phyloP scores from a whole-genome alignment of 2,329 filamentous ascomycete genomes.

The Cladophialophora bantiana region DNA sequence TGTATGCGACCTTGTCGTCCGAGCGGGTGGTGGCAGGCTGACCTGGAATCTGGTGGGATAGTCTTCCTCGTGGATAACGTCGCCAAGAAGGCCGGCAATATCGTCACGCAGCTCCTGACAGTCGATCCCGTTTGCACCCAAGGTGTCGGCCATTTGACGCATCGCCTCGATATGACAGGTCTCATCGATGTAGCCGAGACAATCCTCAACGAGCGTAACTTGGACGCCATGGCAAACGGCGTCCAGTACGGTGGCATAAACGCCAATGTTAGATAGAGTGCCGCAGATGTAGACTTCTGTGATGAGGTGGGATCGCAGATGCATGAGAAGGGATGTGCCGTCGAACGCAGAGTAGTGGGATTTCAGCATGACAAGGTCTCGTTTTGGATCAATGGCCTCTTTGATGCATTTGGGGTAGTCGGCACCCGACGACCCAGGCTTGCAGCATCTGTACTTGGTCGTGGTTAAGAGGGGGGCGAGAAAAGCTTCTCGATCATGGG shows the following conservation, averaged over 20 bases:
- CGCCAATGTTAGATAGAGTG: slow-evolving; percentile 82
- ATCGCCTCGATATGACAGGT: slow-evolving; percentile 74
- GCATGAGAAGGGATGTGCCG: slow-evolving; percentile 73
- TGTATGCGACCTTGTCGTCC: slow-evolving; percentile 21
- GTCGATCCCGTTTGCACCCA: slow-evolving; percentile 72
- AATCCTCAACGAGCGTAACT: slow-evolving; percentile 89
- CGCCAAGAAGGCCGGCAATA: slow-evolving; percentile 51
- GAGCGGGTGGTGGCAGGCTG: slow-evolving; percentile 33
- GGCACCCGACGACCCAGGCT: slow-evolving; percentile 51
- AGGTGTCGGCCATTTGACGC: slow-evolving; percentile 73
- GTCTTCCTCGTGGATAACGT: slow-evolving; percentile 42
- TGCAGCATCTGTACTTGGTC: slow-evolving; percentile 48
- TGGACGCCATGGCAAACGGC: slow-evolving; percentile 85
- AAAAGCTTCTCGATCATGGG: slow-evolving; percentile 53
- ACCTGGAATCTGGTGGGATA: slow-evolving; percentile 36
- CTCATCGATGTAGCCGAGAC: slow-evolving; percentile 78
- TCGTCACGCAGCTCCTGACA: slow-evolving; percentile 65
- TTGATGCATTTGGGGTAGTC: slow-evolving; percentile 60
- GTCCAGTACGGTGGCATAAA: slow-evolving; percentile 90
- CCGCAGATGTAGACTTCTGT: slow-evolving; percentile 91
- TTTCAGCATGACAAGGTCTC: slow-evolving; percentile 68
- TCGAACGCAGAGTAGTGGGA: slow-evolving; percentile 88
- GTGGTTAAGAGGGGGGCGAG: slow-evolving; percentile 40
- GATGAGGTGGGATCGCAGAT: slow-evolving; percentile 83
- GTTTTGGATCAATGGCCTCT: slow-evolving; percentile 57